Base-by-base conservation (phyloP, 768 basidiomycete species). In the Mycena amicta region DNA sequence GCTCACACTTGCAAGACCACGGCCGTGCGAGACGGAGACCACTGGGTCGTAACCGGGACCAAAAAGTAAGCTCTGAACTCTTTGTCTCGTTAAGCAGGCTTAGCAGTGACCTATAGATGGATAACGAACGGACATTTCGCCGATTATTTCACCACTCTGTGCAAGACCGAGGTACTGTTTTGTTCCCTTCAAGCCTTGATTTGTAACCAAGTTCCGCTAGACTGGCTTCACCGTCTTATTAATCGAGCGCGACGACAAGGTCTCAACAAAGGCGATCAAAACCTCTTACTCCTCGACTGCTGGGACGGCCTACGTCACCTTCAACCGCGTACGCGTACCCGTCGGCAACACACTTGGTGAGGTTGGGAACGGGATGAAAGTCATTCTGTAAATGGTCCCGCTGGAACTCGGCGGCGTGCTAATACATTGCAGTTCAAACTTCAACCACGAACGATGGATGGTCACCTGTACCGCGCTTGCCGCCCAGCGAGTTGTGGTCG, bases 361-460 rank as follows among this genome's bases (percentile, higher is more conserved):
- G 63, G 85, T 90, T 56, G 90, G 93, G 53, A 83, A 84, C 45
- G 96, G 96, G 46, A 82, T 98, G 79, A 81, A 85, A 52, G 86
- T 91, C 59, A 90, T 92, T 55, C 76, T 62, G 25, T 47, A 23
- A 25, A 37, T 52, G 40, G n/a, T 13, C n/a, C 5, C 22, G 13
- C 33, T 25, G n/a, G 20, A 15, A 29, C 15, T 27, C 29, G n/a
- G 18, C n/a, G 4, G 11, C 50, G 23, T 37, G 12, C 2, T 4
- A 31, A 18, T 11, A 46, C 25, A 3, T 12, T 95, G 22, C 88
- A 83, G 68, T 18, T 37, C 33, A 8, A 93, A 93, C 74, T 93
- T 93, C 72, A 93, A 94, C 68, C 92, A 93, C 68, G 92, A 93
- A 67, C 83, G 92, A 52, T 93, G 91, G 92, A 92, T 93, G 88